A percentile compares a stretch with the other conserved stretches of the same genome.
These are phyloP conservation scores for Eucalyptus polybractea DNA, from an alignment of 345 rosid genomes.

Conservation along the genomic window DNA sequence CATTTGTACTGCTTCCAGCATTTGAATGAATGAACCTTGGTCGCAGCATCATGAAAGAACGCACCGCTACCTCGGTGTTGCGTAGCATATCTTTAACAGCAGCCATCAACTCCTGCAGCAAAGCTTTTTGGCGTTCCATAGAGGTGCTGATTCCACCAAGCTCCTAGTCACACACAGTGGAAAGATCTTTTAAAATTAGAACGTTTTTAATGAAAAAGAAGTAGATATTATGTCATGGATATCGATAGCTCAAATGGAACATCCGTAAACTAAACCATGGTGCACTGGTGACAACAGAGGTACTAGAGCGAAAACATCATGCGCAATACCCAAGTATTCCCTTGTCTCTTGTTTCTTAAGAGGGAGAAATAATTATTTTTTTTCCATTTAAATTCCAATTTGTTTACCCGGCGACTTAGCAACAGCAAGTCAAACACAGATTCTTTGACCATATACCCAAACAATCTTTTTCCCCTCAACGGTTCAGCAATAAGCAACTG, in stretches of 20 bases:
- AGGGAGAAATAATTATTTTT: neutral
- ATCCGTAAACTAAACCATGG: neutral
- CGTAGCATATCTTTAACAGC: conserved; percentile 74
- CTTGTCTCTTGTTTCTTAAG: neutral
- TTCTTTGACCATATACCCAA: neutral
- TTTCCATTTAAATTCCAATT: neutral
- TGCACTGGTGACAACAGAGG: neutral
- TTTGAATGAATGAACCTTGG: conserved; percentile 65
- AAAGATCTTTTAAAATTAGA: neutral
- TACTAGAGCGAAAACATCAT: neutral
- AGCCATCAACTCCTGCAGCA: conserved; percentile 68
- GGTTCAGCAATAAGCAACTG: neutral
- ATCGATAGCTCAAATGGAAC: neutral
- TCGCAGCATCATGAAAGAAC: conserved; percentile 72
- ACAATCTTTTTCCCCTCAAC: neutral
- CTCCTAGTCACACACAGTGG: conserved; percentile 27
- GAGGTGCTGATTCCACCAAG: conserved; percentile 82
- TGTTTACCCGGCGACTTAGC: neutral
- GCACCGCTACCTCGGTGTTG: conserved; percentile 78
- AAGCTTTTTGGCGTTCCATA: conserved; percentile 76
- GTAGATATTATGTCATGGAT: neutral
- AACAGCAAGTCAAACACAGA: neutral
- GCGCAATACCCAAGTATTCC: neutral
- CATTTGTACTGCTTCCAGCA: conserved; percentile 31
- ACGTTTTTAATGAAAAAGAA: neutral